Base-by-base conservation (phyloP, 495 filamentous ascomycete genomes). In the Penicillium atrosanguineum region DNA sequence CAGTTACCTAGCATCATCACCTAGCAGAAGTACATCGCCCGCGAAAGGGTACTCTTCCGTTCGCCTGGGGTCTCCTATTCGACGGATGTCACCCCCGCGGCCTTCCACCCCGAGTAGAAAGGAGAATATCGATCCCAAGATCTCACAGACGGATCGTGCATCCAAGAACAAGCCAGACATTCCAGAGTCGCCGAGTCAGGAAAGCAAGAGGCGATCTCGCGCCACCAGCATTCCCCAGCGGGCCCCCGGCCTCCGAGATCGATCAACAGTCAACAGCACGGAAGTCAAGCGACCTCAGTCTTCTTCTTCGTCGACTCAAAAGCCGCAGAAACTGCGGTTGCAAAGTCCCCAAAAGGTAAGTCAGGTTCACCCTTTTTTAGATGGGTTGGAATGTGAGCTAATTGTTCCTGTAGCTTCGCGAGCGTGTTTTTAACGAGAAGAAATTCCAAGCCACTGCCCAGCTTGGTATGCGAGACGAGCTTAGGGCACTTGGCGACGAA, bases 341-440 rank as follows among this genome's bases (percentile, higher is more conserved):
- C 92, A 95, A 69, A 92, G 87, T 40, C 89, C 93, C 0, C 90
- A 95, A 58, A 97, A 95, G 69, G 74, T 79, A 60, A 14, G 55
- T 42, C 7, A 46, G 21, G 12, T 6, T n/a, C 23, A 14, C 25
- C n/a, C 14, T 18, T 41, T 11, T 18, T 41, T 11, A 16, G 16
- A 18, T 44, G 7, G 20, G 1, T 3, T 9, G 9, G 44, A 52
- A 19, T 16, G n/a, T 44, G 3, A 19, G 12, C 37, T 12, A 53
- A 50, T 55, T 61, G 19, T 57, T 16, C 12, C 8, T 9, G 9
- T 53, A 77, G 73, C 83, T 97, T 29, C 89, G 94, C 41, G 90
- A 97, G 69, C 88, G 92, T 45, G 79, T 96, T 7, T 85, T 90
- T 51, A 83, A 79, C 45, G 91, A 97, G 63, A 88, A 90, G 63